Evolutionary conservation across 2,329 filamentous ascomycete genomes (phyloP).

Genomic region (Orbilia quercus): DNA sequence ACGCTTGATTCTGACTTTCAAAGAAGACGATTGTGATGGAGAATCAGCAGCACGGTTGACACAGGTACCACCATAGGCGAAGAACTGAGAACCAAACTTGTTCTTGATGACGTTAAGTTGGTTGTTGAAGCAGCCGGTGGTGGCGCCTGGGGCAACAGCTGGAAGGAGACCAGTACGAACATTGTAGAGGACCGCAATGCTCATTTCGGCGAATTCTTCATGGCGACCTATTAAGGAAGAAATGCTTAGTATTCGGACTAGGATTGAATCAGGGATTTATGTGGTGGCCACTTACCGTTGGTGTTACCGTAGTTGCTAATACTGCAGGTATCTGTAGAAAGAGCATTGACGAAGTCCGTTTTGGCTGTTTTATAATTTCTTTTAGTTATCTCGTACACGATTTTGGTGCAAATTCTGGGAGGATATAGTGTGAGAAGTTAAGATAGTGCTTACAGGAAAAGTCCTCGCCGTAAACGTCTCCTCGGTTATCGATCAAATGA

Average conservation of each 20-base stretch:
- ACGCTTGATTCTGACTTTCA: slow-evolving; percentile 32
- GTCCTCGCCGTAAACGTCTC: slow-evolving; percentile 39
- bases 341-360: slow-evolving; percentile 21
- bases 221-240: slow-evolving; percentile 11
- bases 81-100: slow-evolving; percentile 31
- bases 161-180: slow-evolving; percentile 33
- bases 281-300: slow-evolving; percentile 18
- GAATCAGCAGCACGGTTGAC: slow-evolving; percentile 30
- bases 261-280: too few relatives aligned
- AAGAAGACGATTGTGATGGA: slow-evolving; percentile 13
- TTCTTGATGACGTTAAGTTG: slow-evolving; percentile 35
- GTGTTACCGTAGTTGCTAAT: slow-evolving; percentile 36
- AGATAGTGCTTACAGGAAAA: slow-evolving; percentile 31
- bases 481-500: slow-evolving; percentile 43
- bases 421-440: background rate
- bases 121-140: slow-evolving; percentile 41
- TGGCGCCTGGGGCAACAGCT: slow-evolving; percentile 30
- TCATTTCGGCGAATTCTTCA: slow-evolving; percentile 48
- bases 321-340: slow-evolving; percentile 31
- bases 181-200: slow-evolving; percentile 35
- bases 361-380: slow-evolving; percentile 17
- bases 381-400: background rate
- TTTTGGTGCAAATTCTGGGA: background rate
- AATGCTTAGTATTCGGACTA: background rate
- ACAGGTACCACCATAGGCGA: slow-evolving; percentile 38